These are phyloP conservation scores for Tylopilus plumbeoviolaceoides DNA, from an alignment of 768 basidiomycete genomes.

Conservation along the genomic window DNA sequence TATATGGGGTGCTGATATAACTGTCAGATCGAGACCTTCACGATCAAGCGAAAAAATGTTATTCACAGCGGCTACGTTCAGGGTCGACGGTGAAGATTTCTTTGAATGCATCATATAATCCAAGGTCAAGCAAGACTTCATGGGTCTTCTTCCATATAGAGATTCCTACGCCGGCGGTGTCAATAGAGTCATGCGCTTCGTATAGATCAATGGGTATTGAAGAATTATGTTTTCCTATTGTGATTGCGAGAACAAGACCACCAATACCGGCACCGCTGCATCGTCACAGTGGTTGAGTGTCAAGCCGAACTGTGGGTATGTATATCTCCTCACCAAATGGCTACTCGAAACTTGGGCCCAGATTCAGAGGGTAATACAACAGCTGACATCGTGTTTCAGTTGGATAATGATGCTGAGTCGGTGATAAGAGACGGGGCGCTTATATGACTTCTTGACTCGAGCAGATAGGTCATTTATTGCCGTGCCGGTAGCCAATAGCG, in stretches of 20 bases:
- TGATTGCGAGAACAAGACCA: conserved; percentile 40
- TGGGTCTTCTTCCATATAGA: conserved; percentile 46
- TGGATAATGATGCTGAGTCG: neutral
- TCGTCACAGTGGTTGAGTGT: neutral
- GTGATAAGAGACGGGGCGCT: neutral
- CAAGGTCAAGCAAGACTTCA: conserved; percentile 40
- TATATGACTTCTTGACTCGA: neutral
- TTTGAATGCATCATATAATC: conserved; percentile 35
- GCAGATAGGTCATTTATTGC: neutral
- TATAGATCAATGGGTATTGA: conserved; percentile 41
- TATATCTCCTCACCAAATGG: conserved; percentile 16
- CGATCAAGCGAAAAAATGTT: neutral
- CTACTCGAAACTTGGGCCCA: conserved; percentile 14
- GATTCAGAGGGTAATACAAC: neutral
- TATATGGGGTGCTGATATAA: conserved; percentile 9
- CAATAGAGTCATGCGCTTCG: conserved; percentile 40
- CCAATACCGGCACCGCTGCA: conserved; percentile 39
- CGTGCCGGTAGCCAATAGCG: too few relatives aligned
- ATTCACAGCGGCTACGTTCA: conserved; percentile 15
- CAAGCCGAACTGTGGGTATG: neutral
- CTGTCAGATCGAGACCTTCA: conserved; percentile 16
- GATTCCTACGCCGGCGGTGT: conserved; percentile 40
- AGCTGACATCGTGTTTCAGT: neutral
- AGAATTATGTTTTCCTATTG: conserved; percentile 30
- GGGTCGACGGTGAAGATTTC: conserved; percentile 13